A percentile compares a stretch with the other conserved stretches of the same genome.
These are phyloP conservation scores for Castanospermum australe DNA, from an alignment of 306 rosid species.

Conservation along the genomic window DNA sequence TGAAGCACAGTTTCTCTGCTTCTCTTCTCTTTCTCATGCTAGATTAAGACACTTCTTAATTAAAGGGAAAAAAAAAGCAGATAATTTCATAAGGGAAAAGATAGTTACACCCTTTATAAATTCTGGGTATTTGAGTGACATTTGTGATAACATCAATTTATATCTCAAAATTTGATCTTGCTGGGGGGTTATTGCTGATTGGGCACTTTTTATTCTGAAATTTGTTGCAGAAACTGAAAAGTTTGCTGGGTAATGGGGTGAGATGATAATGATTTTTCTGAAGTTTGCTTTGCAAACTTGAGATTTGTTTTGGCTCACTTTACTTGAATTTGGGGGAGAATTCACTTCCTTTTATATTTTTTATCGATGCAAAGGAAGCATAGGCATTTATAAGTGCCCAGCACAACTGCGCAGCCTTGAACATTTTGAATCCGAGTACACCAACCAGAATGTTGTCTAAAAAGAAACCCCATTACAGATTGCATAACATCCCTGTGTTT, in stretches of 20 bases:
- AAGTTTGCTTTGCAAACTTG: not conserved
- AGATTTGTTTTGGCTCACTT: not conserved
- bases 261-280: not conserved
- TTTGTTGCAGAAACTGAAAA: slow-evolving; percentile 13
- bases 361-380: not conserved
- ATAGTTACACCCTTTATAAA: not conserved
- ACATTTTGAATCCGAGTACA: slow-evolving; percentile 28
- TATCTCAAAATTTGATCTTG: not conserved
- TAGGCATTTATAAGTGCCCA: not conserved
- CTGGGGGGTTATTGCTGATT: not conserved
- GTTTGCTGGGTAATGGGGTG: not conserved
- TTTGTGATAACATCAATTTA: not conserved
- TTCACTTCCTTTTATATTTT: not conserved
- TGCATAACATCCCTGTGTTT: slow-evolving; percentile 39
- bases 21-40: not conserved
- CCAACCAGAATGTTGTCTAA: slow-evolving; percentile 40
- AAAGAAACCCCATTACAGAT: slow-evolving; percentile 39
- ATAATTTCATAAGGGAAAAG: not conserved
- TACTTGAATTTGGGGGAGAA: not conserved
- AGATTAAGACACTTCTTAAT: not conserved
- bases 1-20: not conserved
- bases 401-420: slow-evolving; percentile 19
- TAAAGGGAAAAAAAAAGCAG: too few relatives aligned
- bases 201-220: not conserved
- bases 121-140: not conserved